Evolutionary conservation across 768 basidiomycete genomes (phyloP).

Genomic region (Daedaleopsis sinensis): DNA sequence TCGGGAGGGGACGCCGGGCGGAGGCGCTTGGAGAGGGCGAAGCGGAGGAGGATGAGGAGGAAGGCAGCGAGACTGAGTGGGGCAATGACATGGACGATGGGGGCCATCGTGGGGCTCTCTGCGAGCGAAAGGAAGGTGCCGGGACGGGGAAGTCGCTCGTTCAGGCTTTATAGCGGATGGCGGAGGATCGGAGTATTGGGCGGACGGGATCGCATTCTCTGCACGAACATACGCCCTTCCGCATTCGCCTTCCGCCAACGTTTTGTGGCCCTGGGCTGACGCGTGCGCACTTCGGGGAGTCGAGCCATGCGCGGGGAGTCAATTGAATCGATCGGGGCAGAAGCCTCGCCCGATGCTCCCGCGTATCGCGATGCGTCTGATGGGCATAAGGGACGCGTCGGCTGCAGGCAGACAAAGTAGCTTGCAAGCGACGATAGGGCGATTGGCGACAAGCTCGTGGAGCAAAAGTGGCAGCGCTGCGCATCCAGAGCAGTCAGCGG

Average conservation of each 20-base stretch:
- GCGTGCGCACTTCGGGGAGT: conserved; percentile 1
- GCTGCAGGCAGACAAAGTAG: conserved; percentile 10
- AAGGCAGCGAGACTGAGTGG: conserved; percentile 14
- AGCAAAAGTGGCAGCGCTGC: background rate
- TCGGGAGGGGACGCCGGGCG: conserved; percentile 4
- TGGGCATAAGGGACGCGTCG: background rate
- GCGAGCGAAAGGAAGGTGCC: conserved; percentile 1
- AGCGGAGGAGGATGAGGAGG: conserved; percentile 19
- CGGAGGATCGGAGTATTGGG: conserved; percentile 8
- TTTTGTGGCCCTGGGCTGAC: conserved; percentile 4
- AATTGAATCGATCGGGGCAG: conserved; percentile 11
- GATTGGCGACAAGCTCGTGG: conserved; percentile 13
- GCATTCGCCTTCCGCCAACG: conserved; percentile 7
- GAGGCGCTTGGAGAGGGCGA: conserved; percentile 3
- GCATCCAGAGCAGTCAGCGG: conserved; percentile 6
- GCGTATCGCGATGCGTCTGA: conserved; percentile 19
- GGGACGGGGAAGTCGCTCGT: background rate
- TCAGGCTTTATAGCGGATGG: conserved; percentile 14
- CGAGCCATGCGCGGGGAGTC: background rate
- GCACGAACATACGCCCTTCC: conserved; percentile 4
- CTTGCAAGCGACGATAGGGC: conserved; percentile 15
- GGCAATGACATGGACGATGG: conserved; percentile 10
- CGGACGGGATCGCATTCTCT: background rate
- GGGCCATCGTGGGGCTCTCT: background rate
- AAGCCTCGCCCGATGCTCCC: conserved; percentile 12